Conservation (phyloP, 2,329 filamentous ascomycete genomes). For the Davidsoniella neocaledoniae region DNA sequence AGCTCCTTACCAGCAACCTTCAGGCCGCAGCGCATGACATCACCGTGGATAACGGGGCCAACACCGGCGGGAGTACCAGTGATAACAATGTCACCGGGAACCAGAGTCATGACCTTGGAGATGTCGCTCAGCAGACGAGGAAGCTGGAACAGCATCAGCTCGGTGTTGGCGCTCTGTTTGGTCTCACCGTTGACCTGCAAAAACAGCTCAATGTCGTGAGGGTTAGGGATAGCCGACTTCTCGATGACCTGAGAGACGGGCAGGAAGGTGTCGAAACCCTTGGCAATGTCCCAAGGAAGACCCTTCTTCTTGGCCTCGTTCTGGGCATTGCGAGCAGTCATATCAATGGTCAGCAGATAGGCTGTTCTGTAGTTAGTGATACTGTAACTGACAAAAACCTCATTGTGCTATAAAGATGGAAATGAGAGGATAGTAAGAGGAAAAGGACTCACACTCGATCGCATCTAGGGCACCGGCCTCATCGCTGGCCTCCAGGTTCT, state of each 20-base stretch:
- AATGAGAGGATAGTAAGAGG: not conserved
- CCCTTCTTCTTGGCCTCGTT: constrained; percentile 96
- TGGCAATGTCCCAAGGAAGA: constrained; percentile 87
- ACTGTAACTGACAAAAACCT: too few relatives aligned
- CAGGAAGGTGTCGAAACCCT: constrained; percentile 95
- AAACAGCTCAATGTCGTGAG: constrained; percentile 75
- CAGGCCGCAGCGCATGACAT: constrained; percentile 73
- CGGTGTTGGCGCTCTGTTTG: constrained; percentile 75
- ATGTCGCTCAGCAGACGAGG: constrained; percentile 80
- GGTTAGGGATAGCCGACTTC: constrained; percentile 66
- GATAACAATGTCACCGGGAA: constrained; percentile 80
- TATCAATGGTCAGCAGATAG: constrained; percentile 86
- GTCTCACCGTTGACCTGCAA: constrained; percentile 66
- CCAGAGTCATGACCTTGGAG: constrained; percentile 83
- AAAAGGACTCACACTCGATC: constrained; percentile 47
- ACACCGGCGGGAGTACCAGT: constrained; percentile 98
- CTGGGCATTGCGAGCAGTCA: constrained; percentile 92
- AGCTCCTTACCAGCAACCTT: constrained; percentile 67
- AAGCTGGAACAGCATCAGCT: constrained; percentile 84
- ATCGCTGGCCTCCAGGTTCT: constrained; percentile 60
- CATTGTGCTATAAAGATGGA: not conserved
- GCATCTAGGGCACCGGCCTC: constrained; percentile 60
- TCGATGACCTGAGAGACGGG: constrained; percentile 69
- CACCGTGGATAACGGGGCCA: constrained; percentile 66
- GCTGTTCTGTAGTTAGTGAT: constrained; percentile 26